A percentile compares a stretch with the other conserved stretches of the same genome.
These are phyloP conservation scores for Chlorophyllum brunneum DNA, from an alignment of 768 basidiomycete species.

Conservation along the genomic window DNA sequence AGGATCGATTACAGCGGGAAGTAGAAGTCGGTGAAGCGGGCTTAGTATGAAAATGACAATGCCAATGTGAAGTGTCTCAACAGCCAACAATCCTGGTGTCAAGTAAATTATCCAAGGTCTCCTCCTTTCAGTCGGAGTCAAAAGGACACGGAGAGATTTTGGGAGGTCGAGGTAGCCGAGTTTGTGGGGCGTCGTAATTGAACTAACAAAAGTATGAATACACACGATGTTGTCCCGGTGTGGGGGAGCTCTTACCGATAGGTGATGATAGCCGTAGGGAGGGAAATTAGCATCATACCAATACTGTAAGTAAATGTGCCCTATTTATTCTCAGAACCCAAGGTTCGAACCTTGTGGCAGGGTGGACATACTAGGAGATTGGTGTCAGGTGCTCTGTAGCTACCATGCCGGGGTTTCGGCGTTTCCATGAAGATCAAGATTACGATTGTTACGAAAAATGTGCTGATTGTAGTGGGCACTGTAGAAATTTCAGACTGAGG, in stretches of 20 bases:
- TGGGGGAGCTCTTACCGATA: slow-evolving; percentile 51
- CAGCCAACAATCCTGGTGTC: slow-evolving; percentile 70
- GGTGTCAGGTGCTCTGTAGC: slow-evolving; percentile 59
- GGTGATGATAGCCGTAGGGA: slow-evolving; percentile 71
- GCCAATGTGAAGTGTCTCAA: slow-evolving; percentile 45
- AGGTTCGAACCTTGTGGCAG: background rate
- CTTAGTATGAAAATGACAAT: slow-evolving; percentile 45
- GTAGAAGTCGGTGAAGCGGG: slow-evolving; percentile 41
- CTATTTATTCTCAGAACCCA: slow-evolving; percentile 19
- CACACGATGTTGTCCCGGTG: too few species aligned
- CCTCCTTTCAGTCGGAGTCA: slow-evolving; percentile 78
- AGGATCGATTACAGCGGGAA: slow-evolving; percentile 35
- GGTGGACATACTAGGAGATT: slow-evolving; percentile 39
- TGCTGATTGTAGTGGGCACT: slow-evolving; percentile 46
- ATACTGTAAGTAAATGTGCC: slow-evolving; percentile 64
- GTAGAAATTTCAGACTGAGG: slow-evolving; percentile 8
- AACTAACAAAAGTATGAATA: slow-evolving; percentile 34
- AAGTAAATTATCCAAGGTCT: slow-evolving; percentile 79
- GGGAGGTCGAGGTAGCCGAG: slow-evolving; percentile 58
- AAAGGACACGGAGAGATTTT: slow-evolving; percentile 60
- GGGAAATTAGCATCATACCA: slow-evolving; percentile 58
- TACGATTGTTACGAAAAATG: slow-evolving; percentile 52
- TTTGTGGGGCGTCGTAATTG: slow-evolving; percentile 80
- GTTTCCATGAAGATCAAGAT: slow-evolving; percentile 57
- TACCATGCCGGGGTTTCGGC: slow-evolving; percentile 56